These are phyloP conservation scores for Cladosporium sp. DNA, from an alignment of 2,329 filamentous ascomycete species.

Conservation along the genomic window DNA sequence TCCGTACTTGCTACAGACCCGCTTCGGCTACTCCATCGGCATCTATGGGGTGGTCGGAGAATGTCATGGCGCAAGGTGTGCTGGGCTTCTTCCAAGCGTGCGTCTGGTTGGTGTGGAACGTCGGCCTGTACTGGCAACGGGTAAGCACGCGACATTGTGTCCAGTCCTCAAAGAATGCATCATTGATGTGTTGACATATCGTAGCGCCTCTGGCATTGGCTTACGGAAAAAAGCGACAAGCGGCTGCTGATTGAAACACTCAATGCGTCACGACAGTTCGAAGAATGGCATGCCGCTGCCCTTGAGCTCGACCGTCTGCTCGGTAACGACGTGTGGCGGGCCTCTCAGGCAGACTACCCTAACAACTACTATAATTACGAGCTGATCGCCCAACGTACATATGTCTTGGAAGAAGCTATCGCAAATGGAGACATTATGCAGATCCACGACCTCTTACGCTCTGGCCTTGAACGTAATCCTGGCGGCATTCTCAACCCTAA, in stretches of 20 bases:
- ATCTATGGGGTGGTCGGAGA: neutral
- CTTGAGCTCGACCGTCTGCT: conserved; percentile 74
- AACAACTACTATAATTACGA: conserved; percentile 76
- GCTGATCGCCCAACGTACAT: conserved; percentile 71
- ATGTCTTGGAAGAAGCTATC: conserved; percentile 17
- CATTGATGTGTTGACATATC: no score
- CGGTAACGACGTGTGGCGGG: conserved; percentile 75
- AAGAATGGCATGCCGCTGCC: conserved; percentile 83
- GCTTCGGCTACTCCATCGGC: neutral
- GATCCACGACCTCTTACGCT: conserved; percentile 72
- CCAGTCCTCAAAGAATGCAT: neutral
- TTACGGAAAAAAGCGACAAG: conserved; percentile 7
- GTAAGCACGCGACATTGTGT: neutral
- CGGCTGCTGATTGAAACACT: conserved; percentile 17
- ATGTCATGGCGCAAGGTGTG: neutral
- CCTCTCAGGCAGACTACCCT: conserved; percentile 47
- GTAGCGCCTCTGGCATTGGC: conserved; percentile 11
- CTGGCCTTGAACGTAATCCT: conserved; percentile 72
- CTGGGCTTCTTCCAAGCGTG: conserved; percentile 8
- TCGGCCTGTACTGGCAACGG: neutral
- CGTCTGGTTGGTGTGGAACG: neutral
- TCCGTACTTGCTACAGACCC: neutral
- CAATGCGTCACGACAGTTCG: conserved; percentile 43
- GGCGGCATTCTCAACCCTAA: conserved; percentile 80
- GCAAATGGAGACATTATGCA: conserved; percentile 57